Base-by-base conservation (phyloP, 352 stramenopile genomes). In the Aphanomyces invadans region DNA sequence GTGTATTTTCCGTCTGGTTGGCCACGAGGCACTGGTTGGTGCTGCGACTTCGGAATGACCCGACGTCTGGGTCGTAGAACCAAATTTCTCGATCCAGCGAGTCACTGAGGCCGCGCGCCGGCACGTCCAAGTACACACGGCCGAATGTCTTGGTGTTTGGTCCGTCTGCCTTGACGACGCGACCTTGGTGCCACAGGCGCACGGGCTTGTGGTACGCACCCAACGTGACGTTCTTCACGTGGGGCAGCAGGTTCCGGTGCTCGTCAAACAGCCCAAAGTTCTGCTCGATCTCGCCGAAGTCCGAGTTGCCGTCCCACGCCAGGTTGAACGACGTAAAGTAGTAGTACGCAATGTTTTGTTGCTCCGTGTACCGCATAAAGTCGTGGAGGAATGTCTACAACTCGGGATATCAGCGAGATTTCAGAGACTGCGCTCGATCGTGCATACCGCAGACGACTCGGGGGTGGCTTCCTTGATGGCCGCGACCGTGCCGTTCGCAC, bases 281-380 rank as follows among this genome's bases (percentile, higher is more conserved):
- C 25, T 70, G 72, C 46, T 91, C 81, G 21, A 89, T 76, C 29
- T 75, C 23, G 23, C 49, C 49, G 36, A 57, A 57, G 32, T 62
- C 72, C 17, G 78, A 69, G 26, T 69, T 74, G 33, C 72, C 73
- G 54, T 82, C 53, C 29, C 29, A 91, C 31, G 74, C 56, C 17
- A 76, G 78, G 70, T 92, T 80, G 39, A 88, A 87, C 15, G 79
- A 77, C 33, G 76, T 69, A 59, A 86, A 92, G 76, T 78, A 92
- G 73, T 86, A 92, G 78, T 89, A 90, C 23, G 76, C 62, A 21
- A 89, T 70, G 52, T 77, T 67, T 68, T 79, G 72, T 17, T 75
- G 67, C 15, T 64, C 64, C 21, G 81, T 79, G 71, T 80, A 71
- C 17, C 73, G 71, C 70, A 81, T 84, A 62, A 89, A 90, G 71